Conservation (phyloP, 306 rosid species). For the Trifolium repens region DNA sequence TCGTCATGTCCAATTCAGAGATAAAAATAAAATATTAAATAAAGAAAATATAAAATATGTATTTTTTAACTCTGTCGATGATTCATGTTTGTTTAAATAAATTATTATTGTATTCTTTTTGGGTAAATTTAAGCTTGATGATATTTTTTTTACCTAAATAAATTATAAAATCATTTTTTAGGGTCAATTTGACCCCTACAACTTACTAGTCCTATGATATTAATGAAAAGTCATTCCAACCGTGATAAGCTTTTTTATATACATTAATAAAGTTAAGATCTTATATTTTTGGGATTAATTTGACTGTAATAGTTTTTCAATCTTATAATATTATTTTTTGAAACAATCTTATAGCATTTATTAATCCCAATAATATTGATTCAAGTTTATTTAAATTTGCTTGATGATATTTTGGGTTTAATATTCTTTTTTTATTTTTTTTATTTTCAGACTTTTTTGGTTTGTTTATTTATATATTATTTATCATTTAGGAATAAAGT, state of each 20-base stretch:
- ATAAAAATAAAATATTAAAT: not conserved
- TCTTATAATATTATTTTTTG: no score
- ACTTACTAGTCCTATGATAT: not conserved
- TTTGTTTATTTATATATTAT: no score
- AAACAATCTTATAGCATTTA: no score
- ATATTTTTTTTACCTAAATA: no score
- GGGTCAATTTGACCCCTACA: not conserved
- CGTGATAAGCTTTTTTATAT: not conserved
- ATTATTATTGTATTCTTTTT: no score
- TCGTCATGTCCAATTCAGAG: not conserved
- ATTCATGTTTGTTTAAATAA: not conserved
- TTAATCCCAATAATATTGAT: no score
- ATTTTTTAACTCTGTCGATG: not conserved
- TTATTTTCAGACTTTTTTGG: no score
- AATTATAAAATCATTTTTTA: not conserved
- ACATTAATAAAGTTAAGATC: not conserved
- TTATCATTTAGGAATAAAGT: no score
- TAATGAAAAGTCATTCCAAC: slow-evolving; percentile 9
- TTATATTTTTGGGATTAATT: not conserved
- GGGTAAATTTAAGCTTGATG: no score
- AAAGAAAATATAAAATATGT: not conserved
- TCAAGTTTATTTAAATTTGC: no score
- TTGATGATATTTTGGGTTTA: no score
- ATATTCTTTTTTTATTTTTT: no score
- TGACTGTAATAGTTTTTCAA: not conserved